phyloP scores from a whole-genome alignment of 352 stramenopile genomes.

The Pseudoperonospora humuli region DNA sequence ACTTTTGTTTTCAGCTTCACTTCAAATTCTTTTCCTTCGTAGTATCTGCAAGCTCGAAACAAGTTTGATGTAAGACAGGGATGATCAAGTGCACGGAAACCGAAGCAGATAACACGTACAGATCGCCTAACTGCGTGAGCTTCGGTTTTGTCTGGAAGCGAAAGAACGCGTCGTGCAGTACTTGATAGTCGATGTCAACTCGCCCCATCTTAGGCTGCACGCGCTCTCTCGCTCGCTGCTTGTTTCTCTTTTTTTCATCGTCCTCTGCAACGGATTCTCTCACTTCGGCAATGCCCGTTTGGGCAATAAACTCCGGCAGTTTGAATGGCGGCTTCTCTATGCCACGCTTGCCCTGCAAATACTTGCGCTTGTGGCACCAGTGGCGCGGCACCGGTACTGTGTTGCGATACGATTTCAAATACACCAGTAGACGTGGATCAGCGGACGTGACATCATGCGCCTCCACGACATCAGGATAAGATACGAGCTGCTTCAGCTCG shows the following conservation, averaged over 20 bases:
- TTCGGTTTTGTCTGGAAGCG: conserved; percentile 97
- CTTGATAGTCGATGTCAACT: conserved; percentile 98
- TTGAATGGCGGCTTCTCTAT: conserved; percentile 94
- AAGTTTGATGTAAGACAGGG: background rate
- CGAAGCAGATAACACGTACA: conserved; percentile 33
- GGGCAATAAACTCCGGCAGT: conserved; percentile 96
- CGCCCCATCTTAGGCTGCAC: conserved; percentile 94
- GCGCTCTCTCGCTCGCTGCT: conserved; percentile 89
- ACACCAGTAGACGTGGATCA: conserved; percentile 93
- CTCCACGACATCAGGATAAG: conserved; percentile 92
- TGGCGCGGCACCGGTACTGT: conserved; percentile 95
- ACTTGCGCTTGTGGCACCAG: conserved; percentile 98
- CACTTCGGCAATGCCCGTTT: conserved; percentile 89
- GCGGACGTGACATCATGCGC: conserved; percentile 94
- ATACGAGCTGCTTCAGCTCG: conserved; percentile 94
- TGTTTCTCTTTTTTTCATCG: conserved; percentile 88
- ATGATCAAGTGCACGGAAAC: background rate
- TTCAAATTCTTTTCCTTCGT: conserved; percentile 97
- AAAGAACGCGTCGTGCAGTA: conserved; percentile 98
- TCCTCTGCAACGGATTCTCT: conserved; percentile 67
- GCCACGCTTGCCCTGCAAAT: conserved; percentile 94
- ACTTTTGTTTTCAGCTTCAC: conserved; percentile 87
- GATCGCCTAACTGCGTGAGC: conserved; percentile 72
- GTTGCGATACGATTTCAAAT: conserved; percentile 93
- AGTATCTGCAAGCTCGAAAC: conserved; percentile 68